These are phyloP conservation scores for Hypoxylon sp. DNA, from an alignment of 2,329 filamentous ascomycete species.

Conservation along the genomic window DNA sequence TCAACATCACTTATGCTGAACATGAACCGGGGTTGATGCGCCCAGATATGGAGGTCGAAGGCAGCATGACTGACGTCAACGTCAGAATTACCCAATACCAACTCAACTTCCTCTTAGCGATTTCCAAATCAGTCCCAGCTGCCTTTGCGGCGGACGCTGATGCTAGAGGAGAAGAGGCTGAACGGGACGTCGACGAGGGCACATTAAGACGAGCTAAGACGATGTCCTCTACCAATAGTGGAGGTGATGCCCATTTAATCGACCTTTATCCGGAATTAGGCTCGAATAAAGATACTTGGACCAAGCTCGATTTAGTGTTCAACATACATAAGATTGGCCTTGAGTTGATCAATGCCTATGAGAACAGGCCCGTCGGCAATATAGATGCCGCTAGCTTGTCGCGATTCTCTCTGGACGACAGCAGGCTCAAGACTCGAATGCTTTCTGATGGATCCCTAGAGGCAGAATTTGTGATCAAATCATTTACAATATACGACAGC, in stretches of 20 bases:
- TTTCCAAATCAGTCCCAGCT: slow-evolving; percentile 88
- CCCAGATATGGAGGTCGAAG: slow-evolving; percentile 92
- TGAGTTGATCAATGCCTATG: slow-evolving; percentile 84
- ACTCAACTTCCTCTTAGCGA: slow-evolving; percentile 87
- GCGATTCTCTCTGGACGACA: slow-evolving; percentile 94
- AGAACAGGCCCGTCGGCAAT: slow-evolving; percentile 83
- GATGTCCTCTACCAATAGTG: slow-evolving; percentile 57
- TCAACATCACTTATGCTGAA: slow-evolving; percentile 92
- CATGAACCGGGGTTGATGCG: slow-evolving; percentile 82
- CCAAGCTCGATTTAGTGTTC: slow-evolving; percentile 93
- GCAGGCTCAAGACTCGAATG: slow-evolving; percentile 91
- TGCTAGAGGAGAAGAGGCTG: slow-evolving; percentile 79
- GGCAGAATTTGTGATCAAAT: slow-evolving; percentile 91
- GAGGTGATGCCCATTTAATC: slow-evolving; percentile 61
- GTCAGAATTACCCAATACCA: slow-evolving; percentile 91
- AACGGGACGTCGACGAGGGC: slow-evolving; percentile 77
- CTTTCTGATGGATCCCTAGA: slow-evolving; percentile 92
- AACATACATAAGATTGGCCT: slow-evolving; percentile 88
- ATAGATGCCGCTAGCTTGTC: slow-evolving; percentile 86
- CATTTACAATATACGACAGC: slow-evolving; percentile 94
- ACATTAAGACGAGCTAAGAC: slow-evolving; percentile 66
- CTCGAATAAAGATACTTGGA: slow-evolving; percentile 81
- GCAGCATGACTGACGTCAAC: slow-evolving; percentile 93
- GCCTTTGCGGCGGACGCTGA: slow-evolving; percentile 85
- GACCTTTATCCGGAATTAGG: slow-evolving; percentile 79